These are phyloP conservation scores for Ogataea trehalophila DNA, from an alignment of 805 yeast species.

Conservation along the genomic window DNA sequence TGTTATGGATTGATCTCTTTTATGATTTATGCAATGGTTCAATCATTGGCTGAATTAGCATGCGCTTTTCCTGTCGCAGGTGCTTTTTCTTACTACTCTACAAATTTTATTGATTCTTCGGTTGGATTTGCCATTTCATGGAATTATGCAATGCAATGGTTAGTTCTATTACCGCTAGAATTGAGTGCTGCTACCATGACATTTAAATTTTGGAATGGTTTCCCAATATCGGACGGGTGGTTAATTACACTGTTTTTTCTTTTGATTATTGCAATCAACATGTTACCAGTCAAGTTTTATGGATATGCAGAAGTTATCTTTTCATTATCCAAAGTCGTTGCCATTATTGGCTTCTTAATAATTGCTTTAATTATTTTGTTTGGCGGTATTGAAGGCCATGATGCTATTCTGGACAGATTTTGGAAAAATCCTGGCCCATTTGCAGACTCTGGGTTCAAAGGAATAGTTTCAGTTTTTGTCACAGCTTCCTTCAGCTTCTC, in stretches of 20 bases:
- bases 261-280: conserved; percentile 42
- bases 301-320: conserved; percentile 52
- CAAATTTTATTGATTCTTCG: conserved; percentile 55
- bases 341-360: conserved; percentile 50
- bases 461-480: conserved; percentile 49
- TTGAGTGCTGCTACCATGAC: conserved; percentile 52
- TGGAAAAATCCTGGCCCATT: conserved; percentile 42
- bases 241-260: conserved; percentile 48
- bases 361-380: conserved; percentile 45
- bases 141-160: conserved; percentile 51
- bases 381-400: conserved; percentile 43
- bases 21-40: conserved; percentile 54
- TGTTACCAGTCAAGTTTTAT: conserved; percentile 51
- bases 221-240: conserved; percentile 41
- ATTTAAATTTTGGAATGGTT: conserved; percentile 43
- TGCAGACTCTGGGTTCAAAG: conserved; percentile 43
- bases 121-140: conserved; percentile 62
- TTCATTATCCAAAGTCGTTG: conserved; percentile 43
- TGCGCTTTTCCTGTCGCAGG: conserved; percentile 61
- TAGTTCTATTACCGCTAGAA: conserved; percentile 47
- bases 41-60: conserved; percentile 57
- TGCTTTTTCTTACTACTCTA: conserved; percentile 57
- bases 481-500: conserved; percentile 53
- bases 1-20: conserved; percentile 51
- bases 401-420: conserved; percentile 40